Conservation (phyloP, 176 grass and related monocot genomes). For the Zea mays region DNA sequence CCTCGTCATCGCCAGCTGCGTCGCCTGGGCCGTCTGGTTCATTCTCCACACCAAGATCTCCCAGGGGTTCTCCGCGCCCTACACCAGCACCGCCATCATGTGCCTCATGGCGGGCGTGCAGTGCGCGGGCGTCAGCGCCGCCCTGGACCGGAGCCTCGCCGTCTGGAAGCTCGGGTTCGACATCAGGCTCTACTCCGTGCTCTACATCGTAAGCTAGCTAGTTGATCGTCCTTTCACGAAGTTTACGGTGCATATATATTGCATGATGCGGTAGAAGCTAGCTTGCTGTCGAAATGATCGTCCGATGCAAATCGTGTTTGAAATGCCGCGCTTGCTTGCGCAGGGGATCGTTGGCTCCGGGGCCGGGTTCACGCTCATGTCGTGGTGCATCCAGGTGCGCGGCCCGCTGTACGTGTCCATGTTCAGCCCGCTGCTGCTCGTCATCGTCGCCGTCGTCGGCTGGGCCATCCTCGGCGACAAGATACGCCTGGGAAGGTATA, state of each 20-base stretch:
- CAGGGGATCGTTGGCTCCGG: slow-evolving; percentile 74
- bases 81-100: slow-evolving; percentile 81
- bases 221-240: too few relatives aligned
- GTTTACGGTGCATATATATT: too few relatives aligned
- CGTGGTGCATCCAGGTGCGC: slow-evolving; percentile 79
- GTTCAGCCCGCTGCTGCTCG: slow-evolving; percentile 90
- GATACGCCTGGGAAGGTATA: slow-evolving; percentile 70
- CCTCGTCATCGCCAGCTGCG: slow-evolving; percentile 74
- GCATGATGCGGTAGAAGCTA: too few relatives aligned
- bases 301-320: too few relatives aligned
- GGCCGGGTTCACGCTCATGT: slow-evolving; percentile 63
- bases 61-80: slow-evolving; percentile 67
- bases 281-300: too few relatives aligned
- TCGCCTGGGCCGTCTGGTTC: slow-evolving; percentile 79
- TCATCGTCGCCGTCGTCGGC: slow-evolving; percentile 70
- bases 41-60: slow-evolving; percentile 86
- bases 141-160: slow-evolving; percentile 46
- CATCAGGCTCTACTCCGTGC: slow-evolving; percentile 65
- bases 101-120: slow-evolving; percentile 68
- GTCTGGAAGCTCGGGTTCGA: slow-evolving; percentile 73
- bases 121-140: slow-evolving; percentile 55
- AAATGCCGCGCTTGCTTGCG: too few relatives aligned
- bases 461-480: slow-evolving; percentile 85
- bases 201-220: slow-evolving; percentile 94
- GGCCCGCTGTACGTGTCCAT: slow-evolving; percentile 88